Percentiles rank a stretch among this genome's conserved stretches.
Conservation (phyloP, 1,139 yeast genomes). For the Pichia sp. region DNA sequence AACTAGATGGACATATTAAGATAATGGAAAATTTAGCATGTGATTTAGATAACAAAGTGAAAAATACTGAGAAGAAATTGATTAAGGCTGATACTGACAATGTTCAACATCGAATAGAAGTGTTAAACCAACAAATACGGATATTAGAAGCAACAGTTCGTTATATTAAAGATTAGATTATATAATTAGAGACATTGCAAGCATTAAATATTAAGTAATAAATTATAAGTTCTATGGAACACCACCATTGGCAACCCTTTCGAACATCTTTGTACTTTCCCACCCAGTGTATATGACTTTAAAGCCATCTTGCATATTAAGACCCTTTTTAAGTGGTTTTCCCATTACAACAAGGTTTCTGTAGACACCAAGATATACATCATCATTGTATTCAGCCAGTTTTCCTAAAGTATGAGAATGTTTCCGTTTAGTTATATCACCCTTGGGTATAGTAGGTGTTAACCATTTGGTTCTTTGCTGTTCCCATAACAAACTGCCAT, state of each 20-base stretch:
- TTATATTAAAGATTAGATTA: slow-evolving; percentile 1
- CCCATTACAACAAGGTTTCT: slow-evolving; percentile 53
- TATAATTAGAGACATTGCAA: background rate
- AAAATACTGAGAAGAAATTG: slow-evolving; percentile 15
- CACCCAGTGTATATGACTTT: slow-evolving; percentile 64
- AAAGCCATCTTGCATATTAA: slow-evolving; percentile 56
- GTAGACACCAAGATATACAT: slow-evolving; percentile 52
- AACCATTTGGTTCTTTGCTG: slow-evolving; percentile 56
- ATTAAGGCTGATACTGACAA: slow-evolving; percentile 8
- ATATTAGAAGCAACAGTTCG: slow-evolving; percentile 33
- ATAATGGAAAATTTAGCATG: slow-evolving; percentile 3
- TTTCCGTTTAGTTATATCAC: slow-evolving; percentile 24
- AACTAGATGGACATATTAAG: slow-evolving; percentile 2
- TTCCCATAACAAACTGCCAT: slow-evolving; percentile 42
- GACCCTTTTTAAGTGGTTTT: slow-evolving; percentile 46
- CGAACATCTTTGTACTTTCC: slow-evolving; percentile 62
- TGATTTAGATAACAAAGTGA: slow-evolving; percentile 2
- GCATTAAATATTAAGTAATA: no score
- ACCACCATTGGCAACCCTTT: slow-evolving; percentile 48
- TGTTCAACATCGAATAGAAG: slow-evolving; percentile 37
- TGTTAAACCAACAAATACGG: slow-evolving; percentile 41
- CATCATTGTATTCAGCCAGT: slow-evolving; percentile 33
- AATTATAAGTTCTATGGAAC: slow-evolving; percentile 7
- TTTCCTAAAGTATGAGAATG: slow-evolving; percentile 31
- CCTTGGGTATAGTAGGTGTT: slow-evolving; percentile 25